phyloP scores from a whole-genome alignment of 257 asterid genomes.

The Lantana camara region DNA sequence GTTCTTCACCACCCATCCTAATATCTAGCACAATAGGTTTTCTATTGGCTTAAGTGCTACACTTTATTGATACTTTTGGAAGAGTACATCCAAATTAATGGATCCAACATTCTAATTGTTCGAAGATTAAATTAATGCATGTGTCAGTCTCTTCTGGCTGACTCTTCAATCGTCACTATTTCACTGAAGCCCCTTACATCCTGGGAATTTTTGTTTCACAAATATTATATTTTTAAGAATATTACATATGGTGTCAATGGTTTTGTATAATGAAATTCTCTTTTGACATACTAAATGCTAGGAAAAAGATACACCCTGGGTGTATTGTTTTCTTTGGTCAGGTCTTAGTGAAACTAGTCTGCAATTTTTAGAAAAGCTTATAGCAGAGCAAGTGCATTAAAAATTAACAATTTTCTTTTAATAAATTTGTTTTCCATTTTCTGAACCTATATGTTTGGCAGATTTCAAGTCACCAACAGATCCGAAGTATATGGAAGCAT shows the following conservation, averaged over 20 bases:
- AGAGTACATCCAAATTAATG: conserved; percentile 2
- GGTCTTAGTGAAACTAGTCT: conserved; percentile 20
- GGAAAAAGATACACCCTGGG: not conserved
- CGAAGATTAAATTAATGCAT: conserved; percentile 5
- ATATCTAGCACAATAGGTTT: not conserved
- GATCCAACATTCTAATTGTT: conserved; percentile 18
- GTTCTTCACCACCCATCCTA: conserved; percentile 9
- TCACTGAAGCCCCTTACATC: conserved; percentile 19
- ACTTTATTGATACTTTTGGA: conserved; percentile 5
- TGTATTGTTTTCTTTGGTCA: conserved; percentile 11
- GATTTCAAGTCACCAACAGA: conserved; percentile 90
- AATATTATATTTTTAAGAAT: conserved; percentile 9
- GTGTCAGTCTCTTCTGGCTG: conserved; percentile 12
- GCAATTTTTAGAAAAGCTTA: conserved; percentile 12
- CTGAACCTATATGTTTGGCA: conserved; percentile 39
- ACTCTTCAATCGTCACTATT: conserved; percentile 22
- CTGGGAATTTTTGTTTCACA: conserved; percentile 5
- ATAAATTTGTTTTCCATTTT: not conserved
- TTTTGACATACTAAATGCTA: not conserved
- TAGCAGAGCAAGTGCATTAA: conserved; percentile 11
- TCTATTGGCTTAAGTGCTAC: conserved; percentile 13
- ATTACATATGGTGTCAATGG: not conserved
- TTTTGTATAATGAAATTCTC: conserved; percentile 2
- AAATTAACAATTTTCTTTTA: not conserved
- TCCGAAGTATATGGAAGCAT: conserved; percentile 90